Base-by-base conservation (phyloP, 352 stramenopile species). In the Phytophthora multivora region DNA sequence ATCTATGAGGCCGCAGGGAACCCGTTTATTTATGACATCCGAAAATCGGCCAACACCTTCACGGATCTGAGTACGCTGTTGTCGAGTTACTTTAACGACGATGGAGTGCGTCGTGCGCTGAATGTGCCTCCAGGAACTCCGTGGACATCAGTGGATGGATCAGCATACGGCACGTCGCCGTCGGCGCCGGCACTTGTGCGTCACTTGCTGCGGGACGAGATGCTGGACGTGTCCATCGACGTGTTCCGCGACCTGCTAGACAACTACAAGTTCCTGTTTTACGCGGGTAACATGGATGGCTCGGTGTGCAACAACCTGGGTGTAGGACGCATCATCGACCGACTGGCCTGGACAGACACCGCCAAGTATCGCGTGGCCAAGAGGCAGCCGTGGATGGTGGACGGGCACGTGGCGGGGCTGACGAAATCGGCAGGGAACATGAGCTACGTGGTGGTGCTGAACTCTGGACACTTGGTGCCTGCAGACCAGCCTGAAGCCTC, bases 11-110 rank as follows among this genome's bases (percentile, higher is more conserved):
- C 71, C 11, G 85, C 85, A 0, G 85, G 85, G n/a, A 90, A 88
- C 33, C 85, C 85, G 43, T 94, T 91, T 72, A 75, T 94, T 61
- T 94, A 94, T 73, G 85, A 94, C 64, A 88, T 94, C 28, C 85
- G 85, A 19, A 71, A 92, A 55, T 57, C 51, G 4, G 69, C 64
- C 21, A 89, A 92, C 50, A 62, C 74, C 12, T 90, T 92, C 47
- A 58, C 70, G 30, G 78, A 79, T 10, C 48, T 90, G 53, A 90
- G 75, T 31, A 56, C 45, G 19, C 30, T 60, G 18, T 62, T 94
- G 10, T 86, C 75, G 19, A 80, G 74, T 45, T 98, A 97, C 52
- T 87, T 98, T 28, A 93, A 93, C 51, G 67, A 87, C 49, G 69
- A 93, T 42, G 65, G 62, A 1, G 90, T 97, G 42, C 82, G 84